These are phyloP conservation scores for Buddleja alternifolia DNA, from an alignment of 257 asterid species.

Conservation along the genomic window DNA sequence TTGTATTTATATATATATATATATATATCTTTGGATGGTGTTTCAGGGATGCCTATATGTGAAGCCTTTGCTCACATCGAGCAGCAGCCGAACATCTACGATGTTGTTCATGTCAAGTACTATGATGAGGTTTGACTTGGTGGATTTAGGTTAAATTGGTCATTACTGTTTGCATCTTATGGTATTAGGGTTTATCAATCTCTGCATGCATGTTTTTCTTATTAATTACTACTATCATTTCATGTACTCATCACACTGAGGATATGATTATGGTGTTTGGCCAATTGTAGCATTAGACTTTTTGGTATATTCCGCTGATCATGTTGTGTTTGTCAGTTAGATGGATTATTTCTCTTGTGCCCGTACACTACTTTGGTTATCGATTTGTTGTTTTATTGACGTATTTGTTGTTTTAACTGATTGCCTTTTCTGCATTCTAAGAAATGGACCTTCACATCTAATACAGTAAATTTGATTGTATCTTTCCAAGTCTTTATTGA, in stretches of 20 bases:
- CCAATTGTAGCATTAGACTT: not conserved
- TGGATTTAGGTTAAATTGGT: conserved; percentile 16
- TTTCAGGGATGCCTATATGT: conserved; percentile 82
- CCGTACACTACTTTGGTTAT: not conserved
- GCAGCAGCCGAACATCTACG: conserved; percentile 77
- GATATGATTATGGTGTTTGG: not conserved
- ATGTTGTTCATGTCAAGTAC: conserved; percentile 86
- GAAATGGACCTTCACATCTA: not conserved
- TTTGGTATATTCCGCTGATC: not conserved
- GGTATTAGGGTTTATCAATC: not conserved
- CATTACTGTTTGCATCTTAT: not conserved
- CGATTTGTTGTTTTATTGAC: not conserved
- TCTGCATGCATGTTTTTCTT: conserved; percentile 11
- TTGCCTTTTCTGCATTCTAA: not conserved
- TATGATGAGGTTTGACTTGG: conserved; percentile 71
- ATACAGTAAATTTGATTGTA: not conserved
- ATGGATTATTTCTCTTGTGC: not conserved
- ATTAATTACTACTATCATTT: not conserved
- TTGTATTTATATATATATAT: conserved; percentile 22
- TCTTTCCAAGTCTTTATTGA: not conserved
- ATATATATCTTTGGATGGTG: conserved; percentile 14
- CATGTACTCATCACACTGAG: not conserved
- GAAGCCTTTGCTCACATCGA: conserved; percentile 92
- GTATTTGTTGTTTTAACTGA: too few relatives aligned
- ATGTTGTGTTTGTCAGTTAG: not conserved